A percentile compares a stretch with the other conserved stretches of the same genome.
Conservation (phyloP, 306 rosid genomes). For the Quercus wislizeni region DNA sequence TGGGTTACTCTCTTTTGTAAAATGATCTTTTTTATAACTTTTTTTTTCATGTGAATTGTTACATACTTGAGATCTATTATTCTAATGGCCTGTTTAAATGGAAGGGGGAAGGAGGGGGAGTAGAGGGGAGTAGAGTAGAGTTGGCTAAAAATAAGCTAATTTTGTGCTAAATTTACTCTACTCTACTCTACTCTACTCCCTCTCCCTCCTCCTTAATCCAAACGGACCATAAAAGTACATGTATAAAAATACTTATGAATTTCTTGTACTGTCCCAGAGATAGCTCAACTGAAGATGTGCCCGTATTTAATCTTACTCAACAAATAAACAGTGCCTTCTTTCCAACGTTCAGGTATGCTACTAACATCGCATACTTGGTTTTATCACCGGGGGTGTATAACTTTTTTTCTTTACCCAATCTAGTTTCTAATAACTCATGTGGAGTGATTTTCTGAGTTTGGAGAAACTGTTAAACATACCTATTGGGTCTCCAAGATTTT, state of each 20-base stretch:
- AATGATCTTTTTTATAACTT: conserved; percentile 9
- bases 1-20: conserved; percentile 34
- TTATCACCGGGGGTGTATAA: neutral
- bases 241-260: neutral
- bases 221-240: neutral
- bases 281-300: conserved; percentile 36
- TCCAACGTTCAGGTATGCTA: conserved; percentile 74
- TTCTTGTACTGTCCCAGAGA: conserved; percentile 37
- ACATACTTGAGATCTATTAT: neutral
- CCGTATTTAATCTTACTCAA: conserved; percentile 54
- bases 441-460: neutral
- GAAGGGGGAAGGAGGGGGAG: too few species aligned
- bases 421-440: neutral
- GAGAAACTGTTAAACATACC: neutral
- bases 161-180: too few species aligned
- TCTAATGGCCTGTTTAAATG: too few species aligned
- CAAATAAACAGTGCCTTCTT: conserved; percentile 67
- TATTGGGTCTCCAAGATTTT: too few species aligned
- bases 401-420: neutral
- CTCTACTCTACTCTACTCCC: too few species aligned
- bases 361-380: neutral
- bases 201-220: too few species aligned
- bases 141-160: too few species aligned
- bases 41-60: conserved; percentile 9
- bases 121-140: too few species aligned